Evolutionary conservation across 768 basidiomycete genomes (phyloP).

Genomic region (Calocybe gangraenosa): DNA sequence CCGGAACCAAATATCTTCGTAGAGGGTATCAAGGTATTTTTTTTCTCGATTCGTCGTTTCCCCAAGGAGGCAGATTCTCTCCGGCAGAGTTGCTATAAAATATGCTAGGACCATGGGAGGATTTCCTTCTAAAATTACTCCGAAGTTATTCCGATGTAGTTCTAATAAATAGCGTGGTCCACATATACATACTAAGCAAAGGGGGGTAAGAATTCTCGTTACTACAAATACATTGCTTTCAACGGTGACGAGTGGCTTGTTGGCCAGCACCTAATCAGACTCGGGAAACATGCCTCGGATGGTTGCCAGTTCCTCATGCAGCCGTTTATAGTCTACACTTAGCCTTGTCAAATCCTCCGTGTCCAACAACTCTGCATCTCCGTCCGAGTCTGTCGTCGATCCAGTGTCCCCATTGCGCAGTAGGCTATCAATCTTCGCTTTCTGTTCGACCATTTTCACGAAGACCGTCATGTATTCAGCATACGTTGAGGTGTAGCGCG

Average conservation of each 20-base stretch:
- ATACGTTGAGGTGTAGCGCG: slow-evolving; percentile 50
- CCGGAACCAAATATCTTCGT: no score
- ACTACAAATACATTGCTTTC: no score
- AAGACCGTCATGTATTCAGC: slow-evolving; percentile 45
- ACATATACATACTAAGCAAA: no score
- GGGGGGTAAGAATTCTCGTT: no score
- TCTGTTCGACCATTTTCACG: slow-evolving; percentile 44
- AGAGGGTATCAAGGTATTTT: no score
- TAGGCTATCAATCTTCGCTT: slow-evolving; percentile 48
- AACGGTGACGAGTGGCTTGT: neutral
- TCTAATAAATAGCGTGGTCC: no score
- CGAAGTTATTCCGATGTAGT: no score
- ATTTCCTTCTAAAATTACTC: no score
- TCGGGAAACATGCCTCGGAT: slow-evolving; percentile 37
- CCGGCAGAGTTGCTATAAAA: no score
- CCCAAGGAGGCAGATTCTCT: no score
- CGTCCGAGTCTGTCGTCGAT: slow-evolving; percentile 47
- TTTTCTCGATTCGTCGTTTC: no score
- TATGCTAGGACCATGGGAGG: no score
- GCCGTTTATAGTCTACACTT: slow-evolving; percentile 37
- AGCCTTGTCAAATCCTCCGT: slow-evolving; percentile 47
- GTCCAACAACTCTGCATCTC: slow-evolving; percentile 50
- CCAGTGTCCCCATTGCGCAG: slow-evolving; percentile 33
- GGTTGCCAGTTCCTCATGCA: slow-evolving; percentile 49
- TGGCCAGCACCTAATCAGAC: slow-evolving; percentile 14